Evolutionary conservation across 495 filamentous ascomycete genomes (phyloP).

Genomic region (Xeromyces bisporus): DNA sequence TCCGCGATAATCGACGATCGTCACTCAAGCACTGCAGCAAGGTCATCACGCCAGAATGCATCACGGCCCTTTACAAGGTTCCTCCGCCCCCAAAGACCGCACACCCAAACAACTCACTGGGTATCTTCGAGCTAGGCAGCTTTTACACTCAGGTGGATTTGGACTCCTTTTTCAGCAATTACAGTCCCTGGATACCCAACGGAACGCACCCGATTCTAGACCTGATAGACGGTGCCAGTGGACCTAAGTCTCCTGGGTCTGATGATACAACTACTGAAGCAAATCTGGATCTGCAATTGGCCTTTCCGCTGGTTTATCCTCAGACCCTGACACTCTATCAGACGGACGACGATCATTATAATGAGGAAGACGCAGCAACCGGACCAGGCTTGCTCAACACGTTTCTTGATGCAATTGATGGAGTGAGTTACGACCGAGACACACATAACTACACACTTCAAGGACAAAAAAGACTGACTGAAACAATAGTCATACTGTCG

Average conservation of each 20-base stretch:
- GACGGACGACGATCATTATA: slow-evolving; percentile 31
- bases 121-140: slow-evolving; percentile 34
- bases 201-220: slow-evolving; percentile 27
- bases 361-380: slow-evolving; percentile 17
- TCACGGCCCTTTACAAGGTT: slow-evolving; percentile 37
- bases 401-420: slow-evolving; percentile 42
- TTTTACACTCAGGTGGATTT: slow-evolving; percentile 38
- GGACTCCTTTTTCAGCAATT: slow-evolving; percentile 37
- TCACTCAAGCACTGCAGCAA: slow-evolving; percentile 15
- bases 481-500: slow-evolving; percentile 4
- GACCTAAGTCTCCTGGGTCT: slow-evolving; percentile 11
- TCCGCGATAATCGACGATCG: no score
- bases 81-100: slow-evolving; percentile 21
- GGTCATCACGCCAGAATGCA: slow-evolving; percentile 36
- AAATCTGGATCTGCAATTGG: slow-evolving; percentile 31
- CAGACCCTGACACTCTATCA: slow-evolving; percentile 41
- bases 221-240: slow-evolving; percentile 27
- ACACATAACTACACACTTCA: no score
- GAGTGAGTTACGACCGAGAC: slow-evolving; percentile 15
- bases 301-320: slow-evolving; percentile 31
- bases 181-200: slow-evolving; percentile 21
- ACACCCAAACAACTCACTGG: slow-evolving; percentile 29
- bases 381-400: slow-evolving; percentile 29
- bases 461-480: neutral
- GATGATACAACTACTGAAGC: slow-evolving; percentile 23